Evolutionary conservation across 1,284 basidiomycete species (phyloP).

Genomic region (Tilletiaria anomala): DNA sequence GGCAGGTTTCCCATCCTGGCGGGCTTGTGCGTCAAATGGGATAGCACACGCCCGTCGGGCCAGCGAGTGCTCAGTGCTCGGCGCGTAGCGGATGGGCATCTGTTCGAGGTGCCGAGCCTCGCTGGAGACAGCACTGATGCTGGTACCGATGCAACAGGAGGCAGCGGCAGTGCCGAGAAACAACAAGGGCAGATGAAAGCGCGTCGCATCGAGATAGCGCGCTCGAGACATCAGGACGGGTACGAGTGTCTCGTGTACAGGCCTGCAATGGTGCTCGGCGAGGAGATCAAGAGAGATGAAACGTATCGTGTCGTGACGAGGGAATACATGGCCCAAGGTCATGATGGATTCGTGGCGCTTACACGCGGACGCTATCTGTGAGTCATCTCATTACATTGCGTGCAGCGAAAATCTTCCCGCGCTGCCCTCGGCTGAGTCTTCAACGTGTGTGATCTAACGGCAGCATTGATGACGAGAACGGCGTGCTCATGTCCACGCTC

Average conservation of each 20-base stretch:
- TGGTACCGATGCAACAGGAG: too few species aligned
- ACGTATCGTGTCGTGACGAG: conserved; percentile 61
- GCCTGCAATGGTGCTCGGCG: conserved; percentile 6
- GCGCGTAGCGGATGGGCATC: conserved; percentile 14
- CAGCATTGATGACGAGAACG: conserved; percentile 74
- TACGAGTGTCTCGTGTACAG: background rate
- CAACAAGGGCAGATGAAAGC: too few species aligned
- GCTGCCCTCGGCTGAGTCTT: too few species aligned
- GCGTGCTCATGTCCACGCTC: conserved; percentile 63
- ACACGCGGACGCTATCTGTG: too few species aligned
- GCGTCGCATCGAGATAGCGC: too few species aligned
- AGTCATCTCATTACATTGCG: too few species aligned
- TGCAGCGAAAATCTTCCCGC: too few species aligned
- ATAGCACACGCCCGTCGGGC: conserved; percentile 49
- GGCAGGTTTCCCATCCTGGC: conserved; percentile 79
- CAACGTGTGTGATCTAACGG: too few species aligned
- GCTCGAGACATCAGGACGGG: background rate
- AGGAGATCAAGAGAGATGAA: conserved; percentile 15
- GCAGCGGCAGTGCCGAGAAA: background rate
- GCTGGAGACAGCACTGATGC: background rate
- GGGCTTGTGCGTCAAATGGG: conserved; percentile 75
- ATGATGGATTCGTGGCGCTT: conserved; percentile 65
- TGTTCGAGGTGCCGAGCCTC: background rate
- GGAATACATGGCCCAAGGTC: conserved; percentile 53
- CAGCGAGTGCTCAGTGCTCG: conserved; percentile 21